Base-by-base conservation (phyloP, 2,329 filamentous ascomycete genomes). In the Trichocomaceae sp. region DNA sequence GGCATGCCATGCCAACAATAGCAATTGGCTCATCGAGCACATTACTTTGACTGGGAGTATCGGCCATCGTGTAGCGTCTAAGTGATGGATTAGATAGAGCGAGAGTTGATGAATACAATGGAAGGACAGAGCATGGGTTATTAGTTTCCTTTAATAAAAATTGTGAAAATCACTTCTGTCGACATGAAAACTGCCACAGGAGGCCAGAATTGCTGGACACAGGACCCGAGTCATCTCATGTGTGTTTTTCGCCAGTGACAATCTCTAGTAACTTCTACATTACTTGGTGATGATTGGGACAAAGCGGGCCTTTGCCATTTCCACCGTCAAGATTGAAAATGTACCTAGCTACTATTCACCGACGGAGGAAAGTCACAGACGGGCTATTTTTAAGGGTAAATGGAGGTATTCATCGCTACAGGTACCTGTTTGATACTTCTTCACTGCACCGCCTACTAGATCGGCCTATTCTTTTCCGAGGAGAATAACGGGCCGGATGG, bases 1-100 rank as follows among this genome's bases (percentile, higher is more conserved):
- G 41, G 37, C 50, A 57, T 19, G 48, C 54, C 20, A 57, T 12
- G 4, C 57, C 57, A 8, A 58, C 45, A 17, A 58, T 56, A 6
- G 57, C 57, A 39, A 52, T 52, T 5, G 50, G 50, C 42, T 47
- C 44, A 31, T 47, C 44, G 26, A 29, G 26, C 26, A 29, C 26
- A 29, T 29, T 29, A 35, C 31, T 35, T 10, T 15, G 10, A 35
- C 12, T 35, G 9, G 31, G 31, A 35, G 31, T 15, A 13, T 35
- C 13, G 12, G 12, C 31, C 31, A 35, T 35, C 15, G 31, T 15
- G 31, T 15, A 35, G 31, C 9, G 13, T 13, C 31, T 2, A 29
- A 35, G 31, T 15, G 31, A 35, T 35, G 31, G 31, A 15, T 10
- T 35, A 35, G 12, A 35, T 13, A 2, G 31, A 35, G 2, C 15